Evolutionary conservation across 2,329 filamentous ascomycete genomes (phyloP).

Genomic region (Podosphaera fusca): DNA sequence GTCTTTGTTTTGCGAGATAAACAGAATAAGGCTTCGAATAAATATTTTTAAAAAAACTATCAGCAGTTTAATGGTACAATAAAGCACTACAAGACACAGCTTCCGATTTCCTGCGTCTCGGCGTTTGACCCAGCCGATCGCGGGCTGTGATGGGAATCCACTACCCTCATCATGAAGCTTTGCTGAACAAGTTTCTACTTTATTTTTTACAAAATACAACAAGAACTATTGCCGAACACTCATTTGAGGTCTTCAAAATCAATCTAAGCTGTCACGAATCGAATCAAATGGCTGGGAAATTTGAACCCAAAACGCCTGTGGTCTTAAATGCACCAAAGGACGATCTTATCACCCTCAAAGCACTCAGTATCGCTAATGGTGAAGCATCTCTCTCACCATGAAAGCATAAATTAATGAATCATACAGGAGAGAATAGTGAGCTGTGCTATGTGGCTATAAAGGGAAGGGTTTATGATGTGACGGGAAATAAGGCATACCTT

Average conservation of each 20-base stretch:
- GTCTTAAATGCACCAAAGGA: constrained; percentile 65
- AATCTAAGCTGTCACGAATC: background rate
- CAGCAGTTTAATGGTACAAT: no score
- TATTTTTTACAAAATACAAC: background rate
- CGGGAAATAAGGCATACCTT: constrained; percentile 66
- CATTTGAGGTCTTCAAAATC: no score
- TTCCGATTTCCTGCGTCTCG: no score
- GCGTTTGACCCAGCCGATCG: no score
- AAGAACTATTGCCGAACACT: background rate
- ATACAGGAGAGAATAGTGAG: constrained; percentile 36
- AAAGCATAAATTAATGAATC: background rate
- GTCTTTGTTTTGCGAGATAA: no score
- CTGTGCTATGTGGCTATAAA: constrained; percentile 50
- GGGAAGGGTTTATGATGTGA: constrained; percentile 86
- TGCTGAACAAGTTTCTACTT: background rate
- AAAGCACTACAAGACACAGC: no score
- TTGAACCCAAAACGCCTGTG: constrained; percentile 58
- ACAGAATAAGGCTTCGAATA: no score
- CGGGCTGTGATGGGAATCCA: no score
- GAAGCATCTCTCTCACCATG: background rate
- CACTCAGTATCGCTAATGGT: constrained; percentile 50
- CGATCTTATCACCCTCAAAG: constrained; percentile 60
- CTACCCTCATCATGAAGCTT: background rate
- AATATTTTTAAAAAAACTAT: no score
- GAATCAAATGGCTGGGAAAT: constrained; percentile 33